Base-by-base conservation (phyloP, 139 green algal genomes). In the Micromonas commoda region DNA sequence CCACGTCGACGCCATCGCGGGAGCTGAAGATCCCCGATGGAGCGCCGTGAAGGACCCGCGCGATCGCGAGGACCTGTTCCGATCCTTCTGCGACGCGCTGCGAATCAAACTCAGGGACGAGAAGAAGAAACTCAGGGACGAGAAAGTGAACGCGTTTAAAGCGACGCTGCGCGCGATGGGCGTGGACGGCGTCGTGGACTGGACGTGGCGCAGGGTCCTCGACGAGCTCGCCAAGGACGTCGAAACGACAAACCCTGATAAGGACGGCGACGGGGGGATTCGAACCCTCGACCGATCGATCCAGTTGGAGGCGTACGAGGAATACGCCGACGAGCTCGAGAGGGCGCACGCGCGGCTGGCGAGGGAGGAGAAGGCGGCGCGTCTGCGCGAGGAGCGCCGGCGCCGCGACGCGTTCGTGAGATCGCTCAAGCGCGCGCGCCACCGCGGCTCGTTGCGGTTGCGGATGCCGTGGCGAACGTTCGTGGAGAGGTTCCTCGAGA, bases 1-100 rank as follows among this genome's bases (percentile, higher is more conserved):
- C 1, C 13, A 9, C 2, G 60, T 77, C 0, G 76, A 81, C 2
- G 66, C 91, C 37, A 83, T 96, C 68, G 83, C 87, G 57, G n/a
- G n/a, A n/a, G n/a, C n/a, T n/a, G 83, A 89, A 6, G 89, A 96
- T 51, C 34, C 82, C 1, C 64, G 90, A 23, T 96, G 54, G 57
- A 9, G 38, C 2, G 80, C 76, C 19, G 52, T 85, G 52, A 68
- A 81, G 66, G 34, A n/a, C 2, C 64, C 76, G 13, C 81, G 80
- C 23, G 83, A 85, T 34, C 77, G 83, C 23, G 83, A 83, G 34
- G 80, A 87, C 21, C 45, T 87, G 26, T 87, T 77, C 53, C 72
- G 82, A 0, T 80, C 85, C n/a, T 87, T 82, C 52, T 54, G 80
- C 19, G 57, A 73, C 39, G 83, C 81, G 54, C 74, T 85, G 20